Evolutionary conservation across 306 rosid species (phyloP).

Genomic region (Erythrophleum fordii): DNA sequence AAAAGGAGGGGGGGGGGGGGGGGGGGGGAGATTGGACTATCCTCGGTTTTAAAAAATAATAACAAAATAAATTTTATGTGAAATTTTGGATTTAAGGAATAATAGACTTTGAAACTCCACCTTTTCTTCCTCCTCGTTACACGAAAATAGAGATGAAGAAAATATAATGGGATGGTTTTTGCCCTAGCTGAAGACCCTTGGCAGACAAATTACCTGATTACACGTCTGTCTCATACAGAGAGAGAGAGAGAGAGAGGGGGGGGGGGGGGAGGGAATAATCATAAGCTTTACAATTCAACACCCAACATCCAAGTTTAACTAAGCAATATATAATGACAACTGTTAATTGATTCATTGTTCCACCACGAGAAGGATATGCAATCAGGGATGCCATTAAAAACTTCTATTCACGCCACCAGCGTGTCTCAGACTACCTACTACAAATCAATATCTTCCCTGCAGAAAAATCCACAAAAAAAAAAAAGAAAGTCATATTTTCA

Average conservation of each 20-base stretch:
- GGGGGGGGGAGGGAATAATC: neutral
- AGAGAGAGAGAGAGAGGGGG: neutral
- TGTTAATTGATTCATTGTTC: neutral
- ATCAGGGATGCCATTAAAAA: slow-evolving; percentile 15
- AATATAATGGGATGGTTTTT: neutral
- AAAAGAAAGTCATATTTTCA: slow-evolving; percentile 23
- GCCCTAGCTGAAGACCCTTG: neutral
- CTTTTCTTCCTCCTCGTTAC: neutral
- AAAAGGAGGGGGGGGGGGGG: too few relatives aligned
- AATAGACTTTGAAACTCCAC: neutral
- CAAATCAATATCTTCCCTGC: slow-evolving; percentile 64
- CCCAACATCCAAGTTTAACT: neutral
- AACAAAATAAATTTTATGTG: neutral
- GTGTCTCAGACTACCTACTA: neutral
- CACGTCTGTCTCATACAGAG: neutral
- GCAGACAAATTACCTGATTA: neutral
- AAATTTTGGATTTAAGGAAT: neutral
- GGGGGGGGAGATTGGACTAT: too few relatives aligned
- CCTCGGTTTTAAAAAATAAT: neutral
- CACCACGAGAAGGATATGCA: neutral
- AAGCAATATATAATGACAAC: slow-evolving; percentile 5
- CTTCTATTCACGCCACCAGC: slow-evolving; percentile 20
- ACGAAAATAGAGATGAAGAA: neutral
- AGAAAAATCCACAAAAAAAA: slow-evolving; percentile 21
- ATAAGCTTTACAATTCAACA: slow-evolving; percentile 26